Evolutionary conservation across 148 eudicot species (phyloP).

Genomic region (Camellia granthamiana): DNA sequence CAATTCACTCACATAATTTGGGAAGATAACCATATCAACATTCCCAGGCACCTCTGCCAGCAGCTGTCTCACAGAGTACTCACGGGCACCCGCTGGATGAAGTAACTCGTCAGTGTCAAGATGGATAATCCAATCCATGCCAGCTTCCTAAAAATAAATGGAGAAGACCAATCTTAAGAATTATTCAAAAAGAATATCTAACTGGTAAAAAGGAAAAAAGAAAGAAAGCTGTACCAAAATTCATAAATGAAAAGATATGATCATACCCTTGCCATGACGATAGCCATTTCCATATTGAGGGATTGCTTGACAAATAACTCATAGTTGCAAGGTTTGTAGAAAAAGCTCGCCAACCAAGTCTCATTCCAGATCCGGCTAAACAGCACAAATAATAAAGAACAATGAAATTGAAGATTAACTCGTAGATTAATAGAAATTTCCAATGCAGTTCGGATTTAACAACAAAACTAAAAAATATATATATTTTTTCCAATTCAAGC

Average conservation of each 20-base stretch:
- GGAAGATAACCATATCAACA: conserved; percentile 59
- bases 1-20: conserved; percentile 57
- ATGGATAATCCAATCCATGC: conserved; percentile 88
- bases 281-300: conserved; percentile 86
- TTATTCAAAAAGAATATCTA: neutral
- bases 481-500: neutral
- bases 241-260: neutral
- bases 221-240: neutral
- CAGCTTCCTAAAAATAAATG: conserved; percentile 45
- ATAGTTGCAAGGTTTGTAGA: conserved; percentile 84
- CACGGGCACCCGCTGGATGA: conserved; percentile 70
- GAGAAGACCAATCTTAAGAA: neutral
- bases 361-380: conserved; percentile 79
- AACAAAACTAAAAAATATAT: neutral
- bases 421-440: neutral
- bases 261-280: conserved; percentile 75
- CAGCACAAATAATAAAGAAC: conserved; percentile 5
- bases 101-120: conserved; percentile 85
- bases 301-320: conserved; percentile 82
- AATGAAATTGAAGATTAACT: neutral
- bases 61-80: conserved; percentile 57
- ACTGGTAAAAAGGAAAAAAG: neutral
- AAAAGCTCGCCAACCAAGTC: conserved; percentile 60
- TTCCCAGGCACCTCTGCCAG: conserved; percentile 48
- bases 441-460: neutral